These are phyloP conservation scores for Nicotiana knightiana DNA, from an alignment of 257 asterid species.

Conservation along the genomic window DNA sequence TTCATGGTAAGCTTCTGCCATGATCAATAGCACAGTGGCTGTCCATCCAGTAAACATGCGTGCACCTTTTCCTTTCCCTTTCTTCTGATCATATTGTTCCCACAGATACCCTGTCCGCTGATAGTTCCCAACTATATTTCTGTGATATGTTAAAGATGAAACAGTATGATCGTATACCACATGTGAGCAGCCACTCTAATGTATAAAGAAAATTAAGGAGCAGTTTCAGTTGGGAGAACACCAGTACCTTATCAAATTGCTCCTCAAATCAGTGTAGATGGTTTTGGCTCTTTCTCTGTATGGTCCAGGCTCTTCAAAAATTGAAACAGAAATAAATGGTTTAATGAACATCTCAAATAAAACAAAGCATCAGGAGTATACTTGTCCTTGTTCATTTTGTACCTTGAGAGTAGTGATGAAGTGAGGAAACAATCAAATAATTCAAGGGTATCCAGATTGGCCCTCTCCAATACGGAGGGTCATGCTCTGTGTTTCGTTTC, in stretches of 20 bases:
- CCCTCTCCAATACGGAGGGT: slow-evolving; percentile 98
- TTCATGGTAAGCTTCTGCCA: slow-evolving; percentile 71
- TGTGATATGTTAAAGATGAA: slow-evolving; percentile 22
- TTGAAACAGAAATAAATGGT: slow-evolving; percentile 7
- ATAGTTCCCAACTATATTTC: slow-evolving; percentile 77
- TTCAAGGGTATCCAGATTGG: slow-evolving; percentile 99
- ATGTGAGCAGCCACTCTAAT: neutral
- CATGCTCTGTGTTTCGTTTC: slow-evolving; percentile 96
- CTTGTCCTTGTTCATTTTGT: neutral
- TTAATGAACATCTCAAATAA: neutral
- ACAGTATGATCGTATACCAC: neutral
- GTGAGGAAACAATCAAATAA: slow-evolving; percentile 84
- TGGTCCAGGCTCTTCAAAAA: slow-evolving; percentile 76
- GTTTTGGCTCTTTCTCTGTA: slow-evolving; percentile 60
- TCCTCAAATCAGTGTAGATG: slow-evolving; percentile 69
- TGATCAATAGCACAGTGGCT: slow-evolving; percentile 71
- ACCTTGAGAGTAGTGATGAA: slow-evolving; percentile 83
- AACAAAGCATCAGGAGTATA: neutral
- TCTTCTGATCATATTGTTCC: slow-evolving; percentile 96
- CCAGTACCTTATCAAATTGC: slow-evolving; percentile 72
- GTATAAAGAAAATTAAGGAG: neutral
- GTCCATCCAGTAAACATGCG: slow-evolving; percentile 91
- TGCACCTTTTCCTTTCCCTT: slow-evolving; percentile 91
- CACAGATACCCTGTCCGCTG: slow-evolving; percentile 68
- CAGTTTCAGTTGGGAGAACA: neutral